Percentiles rank a stretch among this genome's conserved stretches.
phyloP scores from a whole-genome alignment of 2,329 filamentous ascomycete species.

The Coleophoma crateriformis region DNA sequence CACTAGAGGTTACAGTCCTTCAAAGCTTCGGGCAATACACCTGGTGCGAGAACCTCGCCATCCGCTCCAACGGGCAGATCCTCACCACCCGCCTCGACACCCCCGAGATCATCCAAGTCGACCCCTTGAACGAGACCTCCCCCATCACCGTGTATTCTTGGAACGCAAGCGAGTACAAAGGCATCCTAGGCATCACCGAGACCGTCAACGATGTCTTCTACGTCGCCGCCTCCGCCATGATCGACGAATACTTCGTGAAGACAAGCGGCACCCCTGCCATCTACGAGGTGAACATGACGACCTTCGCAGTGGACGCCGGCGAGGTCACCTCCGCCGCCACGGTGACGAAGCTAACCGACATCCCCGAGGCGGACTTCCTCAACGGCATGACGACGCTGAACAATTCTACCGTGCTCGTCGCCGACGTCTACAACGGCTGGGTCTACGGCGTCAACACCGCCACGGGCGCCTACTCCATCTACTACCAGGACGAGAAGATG shows the following conservation, averaged over 20 bases:
- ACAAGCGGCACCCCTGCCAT: slow-evolving; percentile 15
- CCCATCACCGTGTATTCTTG: slow-evolving; percentile 18
- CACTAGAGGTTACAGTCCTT: slow-evolving; percentile 6
- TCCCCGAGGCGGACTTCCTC: slow-evolving; percentile 17
- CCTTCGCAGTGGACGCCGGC: slow-evolving; percentile 5
- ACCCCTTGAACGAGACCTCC: slow-evolving; percentile 15
- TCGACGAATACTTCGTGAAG: slow-evolving; percentile 18
- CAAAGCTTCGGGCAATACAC: slow-evolving; percentile 5
- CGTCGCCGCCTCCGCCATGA: slow-evolving; percentile 19
- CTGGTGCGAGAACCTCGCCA: slow-evolving; percentile 29
- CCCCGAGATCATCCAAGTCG: slow-evolving; percentile 28
- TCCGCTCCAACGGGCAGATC: slow-evolving; percentile 30
- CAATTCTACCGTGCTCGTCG: slow-evolving; percentile 13
- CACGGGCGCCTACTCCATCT: slow-evolving; percentile 16
- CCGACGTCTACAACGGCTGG: slow-evolving; percentile 16
- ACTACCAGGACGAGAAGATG: slow-evolving; percentile 20
- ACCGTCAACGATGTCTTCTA: slow-evolving; percentile 26
- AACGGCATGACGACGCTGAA: slow-evolving; percentile 19
- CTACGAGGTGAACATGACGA: slow-evolving; percentile 17
- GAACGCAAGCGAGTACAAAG: slow-evolving; percentile 21
- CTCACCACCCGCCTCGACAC: slow-evolving; percentile 26
- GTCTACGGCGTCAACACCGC: slow-evolving; percentile 18
- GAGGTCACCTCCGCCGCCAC: not conserved
- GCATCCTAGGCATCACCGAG: slow-evolving; percentile 30
- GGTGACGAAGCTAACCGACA: slow-evolving; percentile 15